Conservation (phyloP, 2,329 filamentous ascomycete genomes). For the Lachnellula cervina region DNA sequence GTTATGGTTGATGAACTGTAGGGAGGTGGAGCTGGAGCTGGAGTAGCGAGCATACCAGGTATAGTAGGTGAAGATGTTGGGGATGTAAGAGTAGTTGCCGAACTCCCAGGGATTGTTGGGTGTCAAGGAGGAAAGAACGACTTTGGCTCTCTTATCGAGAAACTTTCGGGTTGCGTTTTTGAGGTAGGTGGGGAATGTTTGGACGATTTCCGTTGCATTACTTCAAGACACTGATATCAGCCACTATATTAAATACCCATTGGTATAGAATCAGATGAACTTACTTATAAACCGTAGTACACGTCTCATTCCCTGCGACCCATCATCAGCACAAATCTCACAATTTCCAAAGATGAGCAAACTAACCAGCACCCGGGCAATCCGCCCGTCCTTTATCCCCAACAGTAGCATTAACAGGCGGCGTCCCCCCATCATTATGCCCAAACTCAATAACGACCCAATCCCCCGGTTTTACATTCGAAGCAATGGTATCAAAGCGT, state of each 20-base stretch:
- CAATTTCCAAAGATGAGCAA: background rate
- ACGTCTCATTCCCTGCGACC: slow-evolving; percentile 17
- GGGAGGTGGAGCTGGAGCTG: background rate
- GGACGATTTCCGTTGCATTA: slow-evolving; percentile 20
- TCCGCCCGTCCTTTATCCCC: slow-evolving; percentile 57
- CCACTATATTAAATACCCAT: background rate
- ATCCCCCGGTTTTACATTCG: slow-evolving; percentile 50
- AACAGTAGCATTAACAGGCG: slow-evolving; percentile 35
- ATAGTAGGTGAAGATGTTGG: slow-evolving; percentile 53
- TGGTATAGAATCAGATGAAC: background rate
- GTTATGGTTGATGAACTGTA: background rate
- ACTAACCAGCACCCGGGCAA: slow-evolving; percentile 37
- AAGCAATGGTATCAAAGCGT: slow-evolving; percentile 54
- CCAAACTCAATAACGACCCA: slow-evolving; percentile 68
- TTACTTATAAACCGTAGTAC: slow-evolving; percentile 18
- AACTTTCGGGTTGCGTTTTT: slow-evolving; percentile 21
- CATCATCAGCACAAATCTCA: background rate
- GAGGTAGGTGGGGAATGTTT: slow-evolving; percentile 21
- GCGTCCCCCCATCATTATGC: slow-evolving; percentile 60
- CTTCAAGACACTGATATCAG: slow-evolving; percentile 2
- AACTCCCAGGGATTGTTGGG: slow-evolving; percentile 59
- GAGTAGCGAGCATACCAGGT: slow-evolving; percentile 5
- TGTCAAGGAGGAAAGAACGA: slow-evolving; percentile 54
- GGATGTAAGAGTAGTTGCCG: slow-evolving; percentile 41
- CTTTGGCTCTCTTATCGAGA: slow-evolving; percentile 50